Conservation (phyloP, 208 protist species). For the Trypanosoma congolense region DNA sequence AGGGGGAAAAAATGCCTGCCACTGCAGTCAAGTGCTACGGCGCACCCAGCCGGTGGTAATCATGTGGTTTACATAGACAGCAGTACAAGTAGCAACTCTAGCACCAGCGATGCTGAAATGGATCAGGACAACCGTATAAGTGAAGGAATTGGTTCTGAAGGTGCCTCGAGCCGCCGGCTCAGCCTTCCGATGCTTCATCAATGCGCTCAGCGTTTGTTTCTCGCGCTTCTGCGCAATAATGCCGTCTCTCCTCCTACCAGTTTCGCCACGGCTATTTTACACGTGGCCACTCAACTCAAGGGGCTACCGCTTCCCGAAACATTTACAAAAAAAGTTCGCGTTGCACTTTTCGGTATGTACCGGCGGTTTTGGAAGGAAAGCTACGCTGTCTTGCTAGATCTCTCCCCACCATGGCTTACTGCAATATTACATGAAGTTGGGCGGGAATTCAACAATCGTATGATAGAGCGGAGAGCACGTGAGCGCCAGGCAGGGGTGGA, state of each 20-base stretch:
- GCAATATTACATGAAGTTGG: too few relatives aligned
- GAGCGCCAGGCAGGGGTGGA: too few relatives aligned
- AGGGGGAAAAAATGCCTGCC: slow-evolving; percentile 5
- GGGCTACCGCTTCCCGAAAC: too few relatives aligned
- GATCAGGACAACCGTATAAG: background rate
- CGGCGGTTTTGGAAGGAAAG: too few relatives aligned
- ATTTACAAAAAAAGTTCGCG: too few relatives aligned
- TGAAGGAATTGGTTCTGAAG: background rate
- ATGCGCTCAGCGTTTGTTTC: background rate
- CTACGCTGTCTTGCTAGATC: too few relatives aligned
- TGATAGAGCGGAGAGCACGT: too few relatives aligned
- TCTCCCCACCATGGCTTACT: too few relatives aligned
- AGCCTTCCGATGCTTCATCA: background rate
- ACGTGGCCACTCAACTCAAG: background rate
- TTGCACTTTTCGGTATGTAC: too few relatives aligned
- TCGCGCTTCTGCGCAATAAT: background rate
- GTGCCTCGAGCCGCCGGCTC: background rate
- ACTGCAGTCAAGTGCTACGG: background rate
- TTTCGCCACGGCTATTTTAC: background rate
- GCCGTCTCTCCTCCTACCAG: background rate
- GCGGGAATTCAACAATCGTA: too few relatives aligned
- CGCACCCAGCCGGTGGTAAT: background rate
- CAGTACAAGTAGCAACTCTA: slow-evolving; percentile 10
- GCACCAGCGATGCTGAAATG: background rate
- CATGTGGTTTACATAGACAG: slow-evolving; percentile 4